Evolutionary conservation across 2,329 filamentous ascomycete species (phyloP).

Genomic region (Colletotrichum chlorophyti): DNA sequence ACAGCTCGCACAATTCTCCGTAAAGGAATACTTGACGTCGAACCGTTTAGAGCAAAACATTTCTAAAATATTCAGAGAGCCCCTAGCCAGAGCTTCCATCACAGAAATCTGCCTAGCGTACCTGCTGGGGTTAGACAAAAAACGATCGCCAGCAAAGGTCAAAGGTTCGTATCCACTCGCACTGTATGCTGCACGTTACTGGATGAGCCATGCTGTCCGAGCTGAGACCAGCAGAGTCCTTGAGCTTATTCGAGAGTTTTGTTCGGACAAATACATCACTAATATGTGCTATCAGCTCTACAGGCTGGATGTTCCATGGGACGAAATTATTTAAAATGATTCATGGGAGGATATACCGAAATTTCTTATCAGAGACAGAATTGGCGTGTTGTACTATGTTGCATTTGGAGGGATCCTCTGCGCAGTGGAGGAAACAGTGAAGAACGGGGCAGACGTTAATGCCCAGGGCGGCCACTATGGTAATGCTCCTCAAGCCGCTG

Average conservation of each 20-base stretch:
- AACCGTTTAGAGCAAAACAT: background rate
- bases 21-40: constrained; percentile 33
- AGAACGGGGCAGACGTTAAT: constrained; percentile 11
- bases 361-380: no score
- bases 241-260: background rate
- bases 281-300: background rate
- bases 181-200: constrained; percentile 30
- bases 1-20: constrained; percentile 36
- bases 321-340: no score
- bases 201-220: constrained; percentile 15
- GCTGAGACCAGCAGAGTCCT: background rate
- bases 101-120: background rate
- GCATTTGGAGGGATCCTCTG: background rate
- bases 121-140: background rate
- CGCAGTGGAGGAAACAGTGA: background rate
- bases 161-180: constrained; percentile 1
- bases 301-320: background rate
- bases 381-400: background rate
- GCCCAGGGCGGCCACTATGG: constrained; percentile 1
- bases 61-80: background rate
- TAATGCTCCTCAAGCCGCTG: constrained; percentile 30
- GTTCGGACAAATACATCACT: background rate
- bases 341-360: background rate
- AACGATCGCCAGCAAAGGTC: background rate
- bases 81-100: background rate